Evolutionary conservation across 768 basidiomycete genomes (phyloP), one percentile per base, ranked within the genome.

Genomic region (Leucocoprinus leucothites): DNA sequence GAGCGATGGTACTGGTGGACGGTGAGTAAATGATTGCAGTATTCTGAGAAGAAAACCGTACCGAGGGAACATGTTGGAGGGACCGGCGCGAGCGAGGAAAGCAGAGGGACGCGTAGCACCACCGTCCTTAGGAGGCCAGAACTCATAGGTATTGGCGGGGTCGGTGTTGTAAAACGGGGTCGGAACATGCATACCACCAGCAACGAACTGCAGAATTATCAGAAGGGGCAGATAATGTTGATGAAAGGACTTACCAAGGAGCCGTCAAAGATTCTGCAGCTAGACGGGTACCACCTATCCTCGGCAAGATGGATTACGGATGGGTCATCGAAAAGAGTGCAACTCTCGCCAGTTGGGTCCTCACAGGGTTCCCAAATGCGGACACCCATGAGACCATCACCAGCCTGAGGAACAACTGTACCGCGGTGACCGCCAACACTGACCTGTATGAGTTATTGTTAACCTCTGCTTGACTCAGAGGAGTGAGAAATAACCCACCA

Each of bases 131-230:
- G 70, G 64, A 1, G 74, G 74, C 63, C 66, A 74, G 51, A 74
- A 75, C 54, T 74, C 74, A 47, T 71, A 66, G 46, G 59, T 66
- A 51, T 68, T 85, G 49, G 80, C 78, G 3, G 83, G 82, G 49
- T 72, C 75, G 24, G 79, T 82, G 61, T 87, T 85, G 64, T 85
- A 85, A 76, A 84, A 87, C 2, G 82, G 82, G 9, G 57, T 67
- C n/a, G 42, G 56, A 19, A 67, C 63, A 35, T 67, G 66, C 11
- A 68, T 64, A 9, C 67, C 67, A 26, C 67, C 67, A n/a, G n/a
- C n/a, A n/a, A n/a, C n/a, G n/a, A n/a, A n/a, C n/a, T n/a, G n/a
- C 16, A 68, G 60, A 22, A 68, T 58, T 62, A 69, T 68, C 66
- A n/a, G n/a, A n/a, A n/a, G n/a, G n/a, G n/a, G n/a, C n/a, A n/a